A percentile compares a stretch with the other conserved stretches of the same genome.
phyloP scores from a whole-genome alignment of 2,329 filamentous ascomycete genomes.

The Sarocladium brachiariae region DNA sequence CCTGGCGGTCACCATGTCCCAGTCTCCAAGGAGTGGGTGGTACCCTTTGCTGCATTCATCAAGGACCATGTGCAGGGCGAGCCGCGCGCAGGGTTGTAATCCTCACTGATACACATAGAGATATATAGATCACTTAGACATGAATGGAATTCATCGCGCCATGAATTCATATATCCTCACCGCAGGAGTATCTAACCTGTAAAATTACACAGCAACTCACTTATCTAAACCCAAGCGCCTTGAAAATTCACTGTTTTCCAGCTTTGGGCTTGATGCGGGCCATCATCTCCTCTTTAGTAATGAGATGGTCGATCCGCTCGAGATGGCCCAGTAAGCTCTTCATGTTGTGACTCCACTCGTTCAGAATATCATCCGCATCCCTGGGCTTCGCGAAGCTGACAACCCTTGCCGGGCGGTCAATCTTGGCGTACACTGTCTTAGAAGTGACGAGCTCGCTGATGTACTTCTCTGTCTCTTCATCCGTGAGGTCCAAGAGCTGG shows the following conservation, averaged over 20 bases:
- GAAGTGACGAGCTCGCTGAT: constrained; percentile 94
- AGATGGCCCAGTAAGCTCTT: constrained; percentile 80
- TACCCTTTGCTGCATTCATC: constrained; percentile 69
- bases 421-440: constrained; percentile 97
- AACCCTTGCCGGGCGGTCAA: constrained; percentile 85
- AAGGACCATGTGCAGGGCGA: constrained; percentile 28
- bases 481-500: constrained; percentile 81
- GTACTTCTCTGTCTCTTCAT: constrained; percentile 98
- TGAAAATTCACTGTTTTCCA: constrained; percentile 23
- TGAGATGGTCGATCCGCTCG: constrained; percentile 93
- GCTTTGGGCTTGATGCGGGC: constrained; percentile 74
- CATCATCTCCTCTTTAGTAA: constrained; percentile 99
- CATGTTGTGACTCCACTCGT: constrained; percentile 99
- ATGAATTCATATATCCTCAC: constrained; percentile 24
- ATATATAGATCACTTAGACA: constrained; percentile 18
- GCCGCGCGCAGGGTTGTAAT: constrained; percentile 20
- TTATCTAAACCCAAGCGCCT: background rate
- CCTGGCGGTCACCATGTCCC: constrained; percentile 90
- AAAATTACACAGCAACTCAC: constrained; percentile 22
- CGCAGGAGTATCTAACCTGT: constrained; percentile 28
- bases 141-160: constrained; percentile 14
- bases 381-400: constrained; percentile 93
- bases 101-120: constrained; percentile 5
- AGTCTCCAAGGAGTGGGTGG: constrained; percentile 71
- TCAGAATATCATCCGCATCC: constrained; percentile 91